A percentile compares a stretch with the other conserved stretches of the same genome.
phyloP scores from a whole-genome alignment of 768 basidiomycete species.

The Pleurotus salmoneostramineus region DNA sequence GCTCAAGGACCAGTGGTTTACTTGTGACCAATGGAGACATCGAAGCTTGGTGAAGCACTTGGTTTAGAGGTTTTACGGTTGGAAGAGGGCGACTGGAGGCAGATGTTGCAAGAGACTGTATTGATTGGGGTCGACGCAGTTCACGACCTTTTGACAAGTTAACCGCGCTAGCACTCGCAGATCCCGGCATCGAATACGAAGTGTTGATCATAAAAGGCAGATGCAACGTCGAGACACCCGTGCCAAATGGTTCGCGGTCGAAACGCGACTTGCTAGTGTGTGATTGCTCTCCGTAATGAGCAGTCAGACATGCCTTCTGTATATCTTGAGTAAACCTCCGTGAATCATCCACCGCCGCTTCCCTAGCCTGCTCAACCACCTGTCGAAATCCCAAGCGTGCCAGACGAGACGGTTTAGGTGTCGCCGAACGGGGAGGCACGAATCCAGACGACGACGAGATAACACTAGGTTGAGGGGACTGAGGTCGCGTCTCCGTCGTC shows the following conservation, averaged over 20 bases:
- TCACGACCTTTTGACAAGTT: constrained; percentile 26
- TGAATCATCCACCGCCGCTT: constrained; percentile 42
- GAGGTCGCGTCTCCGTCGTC: constrained; percentile 17
- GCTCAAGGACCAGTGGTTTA: constrained; percentile 51
- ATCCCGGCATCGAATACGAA: constrained; percentile 22
- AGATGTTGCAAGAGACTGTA: constrained; percentile 23
- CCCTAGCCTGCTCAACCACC: constrained; percentile 61
- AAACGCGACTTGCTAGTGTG: constrained; percentile 16
- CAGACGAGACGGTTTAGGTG: constrained; percentile 49
- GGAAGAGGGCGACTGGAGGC: constrained; percentile 23
- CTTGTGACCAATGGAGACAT: constrained; percentile 21
- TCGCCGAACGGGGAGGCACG: constrained; percentile 23
- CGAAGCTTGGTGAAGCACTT: constrained; percentile 40
- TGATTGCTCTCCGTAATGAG: constrained; percentile 39
- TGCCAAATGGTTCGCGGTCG: constrained; percentile 17
- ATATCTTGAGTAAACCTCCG: constrained; percentile 54
- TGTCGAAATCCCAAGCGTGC: constrained; percentile 54
- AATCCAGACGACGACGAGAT: constrained; percentile 19
- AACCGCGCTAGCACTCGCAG: constrained; percentile 13
- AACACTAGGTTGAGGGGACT: constrained; percentile 21
- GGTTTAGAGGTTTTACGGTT: constrained; percentile 40
- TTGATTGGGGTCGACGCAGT: constrained; percentile 40
- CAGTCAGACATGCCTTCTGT: constrained; percentile 47
- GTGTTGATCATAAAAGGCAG: constrained; percentile 38
- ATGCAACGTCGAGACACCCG: constrained; percentile 31